Evolutionary conservation across 352 stramenopile species (phyloP).

Genomic region (Ophiocytium majus): DNA sequence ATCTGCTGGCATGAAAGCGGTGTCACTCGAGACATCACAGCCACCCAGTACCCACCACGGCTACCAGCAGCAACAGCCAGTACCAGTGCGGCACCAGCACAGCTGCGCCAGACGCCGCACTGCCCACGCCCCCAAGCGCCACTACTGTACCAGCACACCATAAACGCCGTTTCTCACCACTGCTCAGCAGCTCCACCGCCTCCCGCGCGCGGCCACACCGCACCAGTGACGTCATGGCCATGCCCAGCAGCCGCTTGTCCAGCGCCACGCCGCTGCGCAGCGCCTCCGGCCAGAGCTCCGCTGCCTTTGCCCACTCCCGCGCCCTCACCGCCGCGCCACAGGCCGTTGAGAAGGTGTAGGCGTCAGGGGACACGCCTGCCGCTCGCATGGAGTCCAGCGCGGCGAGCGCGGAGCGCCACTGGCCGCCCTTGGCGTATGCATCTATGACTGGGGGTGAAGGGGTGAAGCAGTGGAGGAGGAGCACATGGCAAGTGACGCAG

Average conservation of each 20-base stretch:
- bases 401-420: conserved; percentile 27
- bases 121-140: too few relatives aligned
- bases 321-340: neutral
- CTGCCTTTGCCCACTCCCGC: neutral
- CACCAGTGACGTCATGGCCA: neutral
- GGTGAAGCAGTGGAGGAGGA: neutral
- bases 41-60: too few relatives aligned
- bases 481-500: neutral
- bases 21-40: too few relatives aligned
- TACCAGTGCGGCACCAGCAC: too few relatives aligned
- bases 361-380: conserved; percentile 29
- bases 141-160: too few relatives aligned
- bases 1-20: too few relatives aligned
- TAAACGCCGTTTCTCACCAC: too few relatives aligned
- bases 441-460: conserved; percentile 22
- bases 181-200: neutral
- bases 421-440: conserved; percentile 30
- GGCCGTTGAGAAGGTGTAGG: conserved; percentile 23
- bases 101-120: too few relatives aligned
- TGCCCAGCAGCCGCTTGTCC: conserved; percentile 16
- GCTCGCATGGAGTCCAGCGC: conserved; percentile 22
- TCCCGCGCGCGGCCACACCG: neutral
- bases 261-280: neutral
- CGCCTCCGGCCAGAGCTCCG: neutral
- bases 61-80: too few relatives aligned